phyloP scores from a whole-genome alignment of 164 flowering plant species.

The Dillenia suffruticosa region DNA sequence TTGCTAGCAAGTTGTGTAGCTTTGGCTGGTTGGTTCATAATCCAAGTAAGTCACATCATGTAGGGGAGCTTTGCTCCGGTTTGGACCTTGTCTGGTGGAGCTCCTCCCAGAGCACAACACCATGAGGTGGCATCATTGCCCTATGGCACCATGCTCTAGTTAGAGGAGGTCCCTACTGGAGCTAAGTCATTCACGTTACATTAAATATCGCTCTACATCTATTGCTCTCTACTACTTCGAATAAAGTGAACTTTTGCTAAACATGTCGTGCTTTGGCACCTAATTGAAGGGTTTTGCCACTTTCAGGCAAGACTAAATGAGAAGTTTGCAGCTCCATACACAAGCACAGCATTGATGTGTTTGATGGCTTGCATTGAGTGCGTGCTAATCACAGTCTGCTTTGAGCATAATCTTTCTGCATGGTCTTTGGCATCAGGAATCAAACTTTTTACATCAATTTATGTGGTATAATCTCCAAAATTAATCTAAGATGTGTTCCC shows the following conservation, averaged over 20 bases:
- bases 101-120: too few species aligned
- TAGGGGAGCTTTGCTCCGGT: too few species aligned
- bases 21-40: slow-evolving; percentile 70
- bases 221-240: too few species aligned
- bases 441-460: slow-evolving; percentile 37
- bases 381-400: slow-evolving; percentile 20
- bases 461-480: slow-evolving; percentile 28
- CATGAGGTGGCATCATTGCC: too few species aligned
- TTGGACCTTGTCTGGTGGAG: too few species aligned
- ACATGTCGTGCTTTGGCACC: not conserved
- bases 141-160: too few species aligned
- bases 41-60: slow-evolving; percentile 44
- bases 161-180: too few species aligned
- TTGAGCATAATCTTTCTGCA: slow-evolving; percentile 25
- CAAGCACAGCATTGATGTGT: slow-evolving; percentile 53
- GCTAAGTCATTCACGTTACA: too few species aligned
- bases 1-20: slow-evolving; percentile 45
- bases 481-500: not conserved
- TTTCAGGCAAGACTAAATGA: slow-evolving; percentile 45
- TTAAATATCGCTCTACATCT: too few species aligned
- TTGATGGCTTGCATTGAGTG: slow-evolving; percentile 46
- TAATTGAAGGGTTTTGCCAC: not conserved
- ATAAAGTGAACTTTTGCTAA: too few species aligned
- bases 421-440: slow-evolving; percentile 47
- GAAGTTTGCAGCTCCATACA: slow-evolving; percentile 40